Conservation (phyloP, 2,329 filamentous ascomycete genomes). For the Neophaeococcomyces mojaviensis region DNA sequence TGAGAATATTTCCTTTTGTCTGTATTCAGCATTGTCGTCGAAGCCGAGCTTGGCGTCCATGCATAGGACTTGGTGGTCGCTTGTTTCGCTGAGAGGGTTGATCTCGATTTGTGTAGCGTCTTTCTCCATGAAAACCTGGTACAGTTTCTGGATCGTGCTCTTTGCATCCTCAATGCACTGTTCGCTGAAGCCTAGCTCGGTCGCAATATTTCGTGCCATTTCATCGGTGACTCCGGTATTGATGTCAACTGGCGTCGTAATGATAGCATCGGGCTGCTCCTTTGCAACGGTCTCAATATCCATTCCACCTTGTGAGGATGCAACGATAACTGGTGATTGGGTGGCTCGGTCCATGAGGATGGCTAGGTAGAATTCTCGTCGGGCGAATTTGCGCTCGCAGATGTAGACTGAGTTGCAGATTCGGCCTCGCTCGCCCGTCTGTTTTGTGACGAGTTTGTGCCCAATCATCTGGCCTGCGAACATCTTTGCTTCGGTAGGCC, state of each 20-base stretch:
- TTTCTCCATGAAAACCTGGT: conserved; percentile 97
- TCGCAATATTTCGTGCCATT: conserved; percentile 81
- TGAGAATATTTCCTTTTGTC: conserved; percentile 90
- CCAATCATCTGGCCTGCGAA: conserved; percentile 99
- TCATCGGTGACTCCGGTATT: conserved; percentile 92
- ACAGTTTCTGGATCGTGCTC: conserved; percentile 96
- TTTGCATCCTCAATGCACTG: conserved; percentile 95
- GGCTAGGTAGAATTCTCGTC: conserved; percentile 97
- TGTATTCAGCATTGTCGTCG: conserved; percentile 97
- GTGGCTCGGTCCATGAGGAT: conserved; percentile 94
- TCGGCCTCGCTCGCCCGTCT: conserved; percentile 87
- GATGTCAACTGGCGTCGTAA: conserved; percentile 89
- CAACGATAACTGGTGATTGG: conserved; percentile 90
- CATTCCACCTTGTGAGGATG: conserved; percentile 97
- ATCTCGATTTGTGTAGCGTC: conserved; percentile 99
- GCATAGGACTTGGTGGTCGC: conserved; percentile 93
- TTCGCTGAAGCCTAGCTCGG: conserved; percentile 91
- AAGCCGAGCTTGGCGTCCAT: conserved; percentile 99
- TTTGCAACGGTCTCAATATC: conserved; percentile 98
- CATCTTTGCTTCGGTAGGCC: conserved; percentile 86
- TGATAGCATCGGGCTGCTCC: conserved; percentile 93
- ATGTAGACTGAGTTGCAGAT: conserved; percentile 98
- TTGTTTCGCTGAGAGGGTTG: conserved; percentile 97
- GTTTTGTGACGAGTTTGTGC: conserved; percentile 99
- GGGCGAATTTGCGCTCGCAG: conserved; percentile 98